phyloP scores from a whole-genome alignment of 768 basidiomycete genomes.

The Tricholoma hemisulphureum region DNA sequence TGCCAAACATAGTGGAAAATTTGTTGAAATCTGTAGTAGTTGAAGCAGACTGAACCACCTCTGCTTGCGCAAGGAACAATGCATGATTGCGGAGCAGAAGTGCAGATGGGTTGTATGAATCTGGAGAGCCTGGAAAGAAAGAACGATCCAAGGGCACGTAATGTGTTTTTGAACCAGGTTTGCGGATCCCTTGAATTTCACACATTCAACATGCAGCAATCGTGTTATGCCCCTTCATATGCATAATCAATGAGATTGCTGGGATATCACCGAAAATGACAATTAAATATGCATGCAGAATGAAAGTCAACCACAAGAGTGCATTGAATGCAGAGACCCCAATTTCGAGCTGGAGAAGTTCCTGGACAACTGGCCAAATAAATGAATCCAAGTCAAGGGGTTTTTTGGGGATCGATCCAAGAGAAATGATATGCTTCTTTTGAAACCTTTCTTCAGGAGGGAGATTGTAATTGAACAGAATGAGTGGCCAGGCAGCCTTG shows the following conservation, averaged over 20 bases:
- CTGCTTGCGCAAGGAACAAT: no score
- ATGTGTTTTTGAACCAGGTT: constrained; percentile 11
- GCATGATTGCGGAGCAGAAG: constrained; percentile 22
- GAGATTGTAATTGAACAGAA: no score
- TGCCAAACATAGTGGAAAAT: constrained; percentile 25
- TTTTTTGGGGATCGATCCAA: constrained; percentile 40
- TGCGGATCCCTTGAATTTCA: no score
- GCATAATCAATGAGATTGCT: no score
- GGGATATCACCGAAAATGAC: no score
- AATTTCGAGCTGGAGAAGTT: constrained; percentile 28
- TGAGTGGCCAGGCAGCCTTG: no score
- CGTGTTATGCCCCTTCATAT: no score
- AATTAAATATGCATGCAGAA: constrained; percentile 17
- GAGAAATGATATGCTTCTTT: no score
- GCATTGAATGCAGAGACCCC: constrained; percentile 31
- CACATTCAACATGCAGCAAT: no score
- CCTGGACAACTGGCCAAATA: neutral
- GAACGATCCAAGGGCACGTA: constrained; percentile 19
- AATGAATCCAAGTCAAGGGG: constrained; percentile 20
- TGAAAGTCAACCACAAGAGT: constrained; percentile 4
- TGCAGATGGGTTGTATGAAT: constrained; percentile 20
- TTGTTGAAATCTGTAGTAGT: constrained; percentile 13
- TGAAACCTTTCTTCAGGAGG: no score
- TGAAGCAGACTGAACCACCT: neutral
- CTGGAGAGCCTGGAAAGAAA: constrained; percentile 1